A percentile compares a stretch with the other conserved stretches of the same genome.
phyloP scores from a whole-genome alignment of 108 stramenopile species.

The Schizochytrium sp. region DNA sequence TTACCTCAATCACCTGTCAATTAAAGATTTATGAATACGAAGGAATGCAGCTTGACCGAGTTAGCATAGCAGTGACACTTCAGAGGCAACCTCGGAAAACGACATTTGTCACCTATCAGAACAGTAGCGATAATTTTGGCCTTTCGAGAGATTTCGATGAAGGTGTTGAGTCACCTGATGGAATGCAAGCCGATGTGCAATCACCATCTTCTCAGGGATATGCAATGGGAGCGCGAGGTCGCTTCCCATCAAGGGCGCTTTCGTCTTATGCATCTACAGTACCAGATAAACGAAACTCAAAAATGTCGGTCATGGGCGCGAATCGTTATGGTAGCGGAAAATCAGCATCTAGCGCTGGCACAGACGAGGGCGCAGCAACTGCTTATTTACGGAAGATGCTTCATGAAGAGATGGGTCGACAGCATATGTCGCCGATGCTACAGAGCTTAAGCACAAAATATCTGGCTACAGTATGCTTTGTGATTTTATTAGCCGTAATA shows the following conservation, averaged over 20 bases:
- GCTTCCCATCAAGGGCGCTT: not conserved
- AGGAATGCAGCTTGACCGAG: conserved; percentile 5
- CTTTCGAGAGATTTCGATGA: no score
- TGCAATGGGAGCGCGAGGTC: not conserved
- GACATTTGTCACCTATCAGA: not conserved
- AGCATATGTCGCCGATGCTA: conserved; percentile 28
- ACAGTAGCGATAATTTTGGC: no score
- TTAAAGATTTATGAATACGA: not conserved
- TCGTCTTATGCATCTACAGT: not conserved
- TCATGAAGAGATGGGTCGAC: conserved; percentile 29
- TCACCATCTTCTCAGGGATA: no score
- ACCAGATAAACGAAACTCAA: not conserved
- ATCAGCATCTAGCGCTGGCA: not conserved
- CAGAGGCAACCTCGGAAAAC: not conserved
- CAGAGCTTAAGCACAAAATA: conserved; percentile 6
- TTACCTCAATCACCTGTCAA: not conserved
- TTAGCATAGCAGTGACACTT: conserved; percentile 10
- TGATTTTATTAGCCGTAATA: not conserved
- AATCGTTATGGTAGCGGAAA: not conserved
- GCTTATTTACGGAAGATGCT: conserved; percentile 28
- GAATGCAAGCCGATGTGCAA: no score
- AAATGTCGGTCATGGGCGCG: not conserved
- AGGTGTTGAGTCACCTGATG: no score
- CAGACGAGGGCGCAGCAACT: conserved; percentile 19
- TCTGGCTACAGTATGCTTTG: not conserved